phyloP scores from a whole-genome alignment of 129 eudicot genomes.

The sunflower (Helianthus annuus) region DNA sequence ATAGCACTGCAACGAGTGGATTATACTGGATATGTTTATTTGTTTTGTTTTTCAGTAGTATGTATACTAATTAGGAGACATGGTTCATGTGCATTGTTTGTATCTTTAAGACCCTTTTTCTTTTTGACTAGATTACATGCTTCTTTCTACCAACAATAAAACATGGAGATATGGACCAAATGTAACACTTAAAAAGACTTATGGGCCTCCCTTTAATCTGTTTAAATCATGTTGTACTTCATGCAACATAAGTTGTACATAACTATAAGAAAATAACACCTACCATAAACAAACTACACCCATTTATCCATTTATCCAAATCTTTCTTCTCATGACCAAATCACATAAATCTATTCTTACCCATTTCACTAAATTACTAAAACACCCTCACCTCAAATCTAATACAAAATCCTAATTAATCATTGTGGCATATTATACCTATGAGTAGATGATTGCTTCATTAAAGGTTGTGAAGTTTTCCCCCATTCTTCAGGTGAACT shows the following conservation, averaged over 20 bases:
- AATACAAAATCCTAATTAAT: conserved; percentile 24
- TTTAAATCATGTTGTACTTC: conserved; percentile 27
- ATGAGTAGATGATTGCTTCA: conserved; percentile 77
- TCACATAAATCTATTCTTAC: conserved; percentile 14
- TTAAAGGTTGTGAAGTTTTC: conserved; percentile 90
- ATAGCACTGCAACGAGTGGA: no score
- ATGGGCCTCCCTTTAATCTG: conserved; percentile 26
- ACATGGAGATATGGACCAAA: conserved; percentile 41
- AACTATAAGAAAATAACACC: conserved; percentile 18
- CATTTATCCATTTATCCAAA: conserved; percentile 33
- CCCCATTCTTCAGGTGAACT: conserved; percentile 74
- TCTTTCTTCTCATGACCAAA: conserved; percentile 27
- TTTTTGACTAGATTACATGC: conserved; percentile 47
- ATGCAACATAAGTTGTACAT: conserved; percentile 25
- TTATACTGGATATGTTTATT: neutral
- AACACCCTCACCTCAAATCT: conserved; percentile 27
- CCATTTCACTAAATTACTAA: conserved; percentile 13
- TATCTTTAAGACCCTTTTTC: conserved; percentile 21
- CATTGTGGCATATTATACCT: conserved; percentile 34
- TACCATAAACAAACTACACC: conserved; percentile 39
- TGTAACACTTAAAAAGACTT: conserved; percentile 21
- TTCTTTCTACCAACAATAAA: conserved; percentile 33
- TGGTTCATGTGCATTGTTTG: conserved; percentile 33
- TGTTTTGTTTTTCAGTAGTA: neutral
- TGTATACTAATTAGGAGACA: conserved; percentile 35